Percentiles rank a stretch among this genome's conserved stretches.
phyloP scores from a whole-genome alignment of 2,329 filamentous ascomycete species.

The Rhynchosporium agropyri region DNA sequence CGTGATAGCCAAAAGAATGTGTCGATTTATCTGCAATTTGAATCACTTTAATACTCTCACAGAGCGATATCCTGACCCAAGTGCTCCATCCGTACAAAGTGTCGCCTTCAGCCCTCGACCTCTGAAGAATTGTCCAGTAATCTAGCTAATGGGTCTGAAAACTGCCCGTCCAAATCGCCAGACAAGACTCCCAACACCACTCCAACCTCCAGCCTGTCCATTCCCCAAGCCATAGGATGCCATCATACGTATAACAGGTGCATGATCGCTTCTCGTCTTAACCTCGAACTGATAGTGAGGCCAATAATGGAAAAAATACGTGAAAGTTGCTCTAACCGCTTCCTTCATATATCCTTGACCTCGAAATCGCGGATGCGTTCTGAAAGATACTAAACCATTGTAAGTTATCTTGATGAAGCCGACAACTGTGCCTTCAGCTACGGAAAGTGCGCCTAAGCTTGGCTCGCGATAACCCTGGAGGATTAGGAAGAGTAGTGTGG shows the following conservation, averaged over 20 bases:
- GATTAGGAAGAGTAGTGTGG: conserved; percentile 3
- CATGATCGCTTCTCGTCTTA: conserved; percentile 2
- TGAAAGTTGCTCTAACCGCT: neutral
- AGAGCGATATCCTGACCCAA: too few relatives aligned
- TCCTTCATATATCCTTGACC: neutral
- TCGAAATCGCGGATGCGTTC: neutral
- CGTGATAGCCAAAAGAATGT: too few relatives aligned
- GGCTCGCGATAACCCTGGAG: neutral
- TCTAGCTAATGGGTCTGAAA: too few relatives aligned
- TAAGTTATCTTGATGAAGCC: conserved; percentile 4
- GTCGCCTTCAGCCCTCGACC: too few relatives aligned
- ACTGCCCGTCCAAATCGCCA: conserved; percentile 1
- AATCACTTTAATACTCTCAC: too few relatives aligned
- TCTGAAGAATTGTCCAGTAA: too few relatives aligned
- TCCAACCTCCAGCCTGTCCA: neutral
- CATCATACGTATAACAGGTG: conserved; percentile 1
- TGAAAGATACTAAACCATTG: neutral
- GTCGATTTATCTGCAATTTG: too few relatives aligned
- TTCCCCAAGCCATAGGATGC: neutral
- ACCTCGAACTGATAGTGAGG: neutral
- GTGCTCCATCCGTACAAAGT: too few relatives aligned
- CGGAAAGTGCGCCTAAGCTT: neutral
- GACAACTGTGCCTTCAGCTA: neutral
- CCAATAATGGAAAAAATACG: neutral
- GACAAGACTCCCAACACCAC: neutral